These are phyloP conservation scores for sunflower (Helianthus annuus) DNA, from an alignment of 129 eudicot genomes.

Conservation along the genomic window DNA sequence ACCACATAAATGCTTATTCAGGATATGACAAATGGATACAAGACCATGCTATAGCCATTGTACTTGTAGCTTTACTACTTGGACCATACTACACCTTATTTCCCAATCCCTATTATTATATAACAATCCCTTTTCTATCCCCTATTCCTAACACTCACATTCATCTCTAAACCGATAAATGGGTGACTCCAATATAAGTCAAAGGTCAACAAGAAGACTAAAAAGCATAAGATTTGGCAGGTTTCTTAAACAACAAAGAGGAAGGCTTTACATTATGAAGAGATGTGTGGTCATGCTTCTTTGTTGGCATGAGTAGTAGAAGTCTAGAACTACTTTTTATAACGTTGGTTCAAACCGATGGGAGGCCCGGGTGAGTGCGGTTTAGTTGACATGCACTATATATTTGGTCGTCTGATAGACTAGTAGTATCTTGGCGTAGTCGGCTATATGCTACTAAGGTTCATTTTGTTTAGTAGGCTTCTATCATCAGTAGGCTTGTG, in stretches of 20 bases:
- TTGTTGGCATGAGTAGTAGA: constrained; percentile 44
- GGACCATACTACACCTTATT: constrained; percentile 18
- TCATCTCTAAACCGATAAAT: constrained; percentile 19
- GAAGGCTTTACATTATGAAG: constrained; percentile 47
- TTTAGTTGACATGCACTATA: neutral
- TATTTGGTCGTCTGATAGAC: neutral
- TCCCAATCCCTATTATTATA: constrained; percentile 1
- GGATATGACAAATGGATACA: constrained; percentile 22
- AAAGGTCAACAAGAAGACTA: constrained; percentile 40
- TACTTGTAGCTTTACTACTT: constrained; percentile 27
- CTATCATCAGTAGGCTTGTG: neutral
- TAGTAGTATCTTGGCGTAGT: neutral
- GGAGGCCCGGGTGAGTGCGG: neutral
- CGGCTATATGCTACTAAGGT: neutral
- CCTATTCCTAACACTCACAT: neutral
- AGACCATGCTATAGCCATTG: constrained; percentile 16
- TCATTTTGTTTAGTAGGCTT: constrained; percentile 7
- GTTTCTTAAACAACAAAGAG: constrained; percentile 48
- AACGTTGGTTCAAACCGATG: neutral
- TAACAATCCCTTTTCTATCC: constrained; percentile 10
- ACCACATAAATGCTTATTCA: constrained; percentile 28
- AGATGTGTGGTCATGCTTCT: constrained; percentile 55
- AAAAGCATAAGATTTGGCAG: constrained; percentile 42
- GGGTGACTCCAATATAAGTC: constrained; percentile 18
- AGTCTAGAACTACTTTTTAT: constrained; percentile 10